Conservation (phyloP, 257 asterid genomes). For the Fraxinus americana region DNA sequence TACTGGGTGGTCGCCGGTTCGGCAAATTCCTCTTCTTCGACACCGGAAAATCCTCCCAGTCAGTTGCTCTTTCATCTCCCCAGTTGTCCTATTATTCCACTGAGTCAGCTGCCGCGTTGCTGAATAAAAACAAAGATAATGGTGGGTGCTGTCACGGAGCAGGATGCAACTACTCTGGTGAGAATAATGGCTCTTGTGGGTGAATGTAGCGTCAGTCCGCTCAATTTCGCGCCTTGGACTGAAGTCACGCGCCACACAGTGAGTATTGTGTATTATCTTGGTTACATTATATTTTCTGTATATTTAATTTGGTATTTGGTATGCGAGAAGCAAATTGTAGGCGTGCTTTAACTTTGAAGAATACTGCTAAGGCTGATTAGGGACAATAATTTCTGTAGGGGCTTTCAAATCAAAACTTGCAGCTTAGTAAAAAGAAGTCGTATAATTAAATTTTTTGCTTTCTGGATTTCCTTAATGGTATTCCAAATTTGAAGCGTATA, state of each 20-base stretch:
- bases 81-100: constrained; percentile 13
- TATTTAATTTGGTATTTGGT: not conserved
- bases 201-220: constrained; percentile 79
- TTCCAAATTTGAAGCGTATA: not conserved
- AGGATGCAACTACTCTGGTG: constrained; percentile 40
- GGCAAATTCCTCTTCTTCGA: not conserved
- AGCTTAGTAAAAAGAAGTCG: not conserved
- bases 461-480: not conserved
- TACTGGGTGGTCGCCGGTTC: constrained; percentile 12
- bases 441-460: not conserved
- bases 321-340: not conserved
- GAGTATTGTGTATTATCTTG: constrained; percentile 30
- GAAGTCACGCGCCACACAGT: constrained; percentile 86
- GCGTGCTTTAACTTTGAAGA: not conserved
- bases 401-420: not conserved
- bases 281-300: not conserved
- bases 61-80: constrained; percentile 13
- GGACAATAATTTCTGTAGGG: not conserved
- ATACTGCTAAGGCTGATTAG: too few species aligned
- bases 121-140: constrained; percentile 22
- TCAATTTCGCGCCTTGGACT: constrained; percentile 80
- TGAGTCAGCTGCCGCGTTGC: constrained; percentile 27
- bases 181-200: constrained; percentile 81
- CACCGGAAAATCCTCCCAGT: not conserved
- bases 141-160: constrained; percentile 27